phyloP scores from a whole-genome alignment of 768 basidiomycete species.

The Tephrocybe sp. region DNA sequence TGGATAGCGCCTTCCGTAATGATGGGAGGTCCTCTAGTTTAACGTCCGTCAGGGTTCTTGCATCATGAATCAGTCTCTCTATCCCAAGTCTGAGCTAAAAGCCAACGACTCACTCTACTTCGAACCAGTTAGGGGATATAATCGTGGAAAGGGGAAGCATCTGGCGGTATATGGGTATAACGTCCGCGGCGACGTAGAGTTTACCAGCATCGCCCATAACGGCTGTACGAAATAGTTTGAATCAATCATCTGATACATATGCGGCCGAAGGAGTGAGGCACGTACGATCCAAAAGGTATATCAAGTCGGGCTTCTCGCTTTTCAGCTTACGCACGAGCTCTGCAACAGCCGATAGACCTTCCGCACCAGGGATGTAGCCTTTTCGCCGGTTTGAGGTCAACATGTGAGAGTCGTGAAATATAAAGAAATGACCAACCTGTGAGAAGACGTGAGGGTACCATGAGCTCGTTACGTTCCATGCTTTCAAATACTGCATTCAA shows the following conservation, averaged over 20 bases:
- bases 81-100: background rate
- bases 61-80: background rate
- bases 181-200: slow-evolving; percentile 85
- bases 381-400: background rate
- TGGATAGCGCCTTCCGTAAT: slow-evolving; percentile 63
- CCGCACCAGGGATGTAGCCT: slow-evolving; percentile 81
- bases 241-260: background rate
- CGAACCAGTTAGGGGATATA: slow-evolving; percentile 98
- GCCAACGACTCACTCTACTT: slow-evolving; percentile 72
- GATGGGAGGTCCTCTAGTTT: slow-evolving; percentile 65
- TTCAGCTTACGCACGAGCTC: slow-evolving; percentile 62
- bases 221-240: slow-evolving; percentile 42
- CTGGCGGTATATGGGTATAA: slow-evolving; percentile 80
- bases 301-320: slow-evolving; percentile 50
- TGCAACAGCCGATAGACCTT: slow-evolving; percentile 66
- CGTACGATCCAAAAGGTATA: slow-evolving; percentile 93
- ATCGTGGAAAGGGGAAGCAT: slow-evolving; percentile 84
- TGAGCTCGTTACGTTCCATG: slow-evolving; percentile 74
- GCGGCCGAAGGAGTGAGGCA: slow-evolving; percentile 4
- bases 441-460: slow-evolving; percentile 68
- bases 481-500: slow-evolving; percentile 70
- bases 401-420: background rate
- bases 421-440: slow-evolving; percentile 51
- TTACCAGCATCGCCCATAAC: slow-evolving; percentile 92
- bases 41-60: slow-evolving; percentile 73